These are phyloP conservation scores for Cryptosporidium muris DNA, from an alignment of 169 alveolate genomes.

Conservation along the genomic window DNA sequence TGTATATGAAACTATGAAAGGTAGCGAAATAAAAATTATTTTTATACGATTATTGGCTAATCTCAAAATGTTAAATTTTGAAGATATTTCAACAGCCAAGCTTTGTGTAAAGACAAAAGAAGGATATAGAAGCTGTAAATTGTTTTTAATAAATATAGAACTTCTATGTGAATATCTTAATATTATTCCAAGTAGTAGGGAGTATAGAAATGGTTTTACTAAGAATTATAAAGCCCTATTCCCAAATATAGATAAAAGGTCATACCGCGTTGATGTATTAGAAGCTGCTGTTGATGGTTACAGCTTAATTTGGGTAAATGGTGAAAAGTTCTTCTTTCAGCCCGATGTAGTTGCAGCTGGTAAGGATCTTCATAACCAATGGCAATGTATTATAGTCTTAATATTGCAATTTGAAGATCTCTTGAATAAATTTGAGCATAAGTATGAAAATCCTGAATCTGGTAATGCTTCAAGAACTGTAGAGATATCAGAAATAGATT, in stretches of 20 bases:
- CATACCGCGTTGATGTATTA: constrained; percentile 67
- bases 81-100: constrained; percentile 53
- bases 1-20: background rate
- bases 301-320: constrained; percentile 68
- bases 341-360: constrained; percentile 33
- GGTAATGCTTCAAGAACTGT: no score
- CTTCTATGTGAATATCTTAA: constrained; percentile 24
- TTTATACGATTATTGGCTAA: constrained; percentile 42
- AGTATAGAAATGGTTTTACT: constrained; percentile 26
- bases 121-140: constrained; percentile 59
- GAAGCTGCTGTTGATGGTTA: constrained; percentile 68
- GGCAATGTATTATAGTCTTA: constrained; percentile 33
- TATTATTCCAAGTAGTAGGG: constrained; percentile 27
- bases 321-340: constrained; percentile 51
- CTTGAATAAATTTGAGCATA: constrained; percentile 3
- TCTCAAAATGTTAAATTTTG: constrained; percentile 45
- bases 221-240: constrained; percentile 47
- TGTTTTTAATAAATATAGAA: constrained; percentile 51
- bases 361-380: constrained; percentile 24
- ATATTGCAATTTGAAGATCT: constrained; percentile 43
- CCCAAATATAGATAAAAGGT: constrained; percentile 28
- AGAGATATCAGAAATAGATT: constrained; percentile 5
- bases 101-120: constrained; percentile 49
- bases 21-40: constrained; percentile 29
- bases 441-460: no score